These are phyloP conservation scores for Nitzschia putrida DNA, from an alignment of 108 stramenopile species.

Conservation along the genomic window DNA sequence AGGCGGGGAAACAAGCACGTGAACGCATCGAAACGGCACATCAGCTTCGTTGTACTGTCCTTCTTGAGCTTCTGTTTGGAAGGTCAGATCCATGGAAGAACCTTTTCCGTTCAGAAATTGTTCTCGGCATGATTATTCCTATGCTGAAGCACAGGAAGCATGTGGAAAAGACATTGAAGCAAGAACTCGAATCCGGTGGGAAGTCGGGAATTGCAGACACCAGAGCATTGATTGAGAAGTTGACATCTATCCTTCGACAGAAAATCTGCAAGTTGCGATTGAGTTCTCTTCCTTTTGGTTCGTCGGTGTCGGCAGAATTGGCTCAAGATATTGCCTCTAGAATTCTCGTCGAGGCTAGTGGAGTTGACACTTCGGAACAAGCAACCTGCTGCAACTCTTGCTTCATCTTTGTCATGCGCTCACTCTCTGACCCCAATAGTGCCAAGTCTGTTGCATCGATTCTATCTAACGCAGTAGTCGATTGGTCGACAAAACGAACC, in stretches of 20 bases:
- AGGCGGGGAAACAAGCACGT: constrained; percentile 69
- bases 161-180: constrained; percentile 53
- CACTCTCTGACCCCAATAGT: constrained; percentile 41
- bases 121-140: constrained; percentile 58
- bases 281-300: constrained; percentile 30
- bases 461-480: constrained; percentile 34
- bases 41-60: constrained; percentile 68
- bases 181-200: constrained; percentile 31
- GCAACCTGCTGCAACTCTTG: constrained; percentile 59
- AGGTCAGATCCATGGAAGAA: constrained; percentile 50
- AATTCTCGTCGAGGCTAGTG: constrained; percentile 47
- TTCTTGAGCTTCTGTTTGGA: constrained; percentile 64
- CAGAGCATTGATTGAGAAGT: constrained; percentile 52
- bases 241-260: constrained; percentile 58
- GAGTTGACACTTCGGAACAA: constrained; percentile 50
- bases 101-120: constrained; percentile 50
- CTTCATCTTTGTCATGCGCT: constrained; percentile 51
- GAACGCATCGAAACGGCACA: constrained; percentile 70
- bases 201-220: constrained; percentile 55
- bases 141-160: constrained; percentile 51
- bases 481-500: constrained; percentile 75
- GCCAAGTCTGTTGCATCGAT: constrained; percentile 32
- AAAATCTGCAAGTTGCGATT: constrained; percentile 65
- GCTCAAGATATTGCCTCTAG: constrained; percentile 6
- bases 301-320: constrained; percentile 28